Evolutionary conservation across 1,139 yeast species (phyloP), one percentile per base, ranked within the genome.

Genomic region (Taiozyma sp.): DNA sequence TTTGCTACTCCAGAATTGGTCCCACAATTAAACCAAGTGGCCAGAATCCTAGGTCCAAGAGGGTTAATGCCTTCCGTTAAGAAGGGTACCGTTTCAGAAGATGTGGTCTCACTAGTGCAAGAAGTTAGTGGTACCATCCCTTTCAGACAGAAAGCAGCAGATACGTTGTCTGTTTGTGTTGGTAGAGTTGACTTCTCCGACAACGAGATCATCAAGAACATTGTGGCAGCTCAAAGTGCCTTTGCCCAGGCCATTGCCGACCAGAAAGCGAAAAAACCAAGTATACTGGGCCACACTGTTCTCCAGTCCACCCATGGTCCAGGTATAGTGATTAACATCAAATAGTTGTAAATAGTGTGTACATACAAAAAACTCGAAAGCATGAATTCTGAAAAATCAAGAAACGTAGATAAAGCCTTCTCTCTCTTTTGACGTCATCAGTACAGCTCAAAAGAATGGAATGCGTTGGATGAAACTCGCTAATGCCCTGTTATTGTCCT

Each of bases 61-160:
- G 96, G 96, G 30, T 77, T 93, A 57, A 86, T 92, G 89, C 99
- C 99, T 47, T 78, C 80, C 47, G 81, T 80, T 19, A 92, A 91
- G 71, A 87, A 84, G 65, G 96, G 96, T 16, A 92, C 97, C 2
- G 95, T 93, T 19, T 76, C 89, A 1, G 81, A 79, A n/a, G 81
- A 89, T 59, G 70, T 89, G 40, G 73, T 70, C 32, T 67, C 69
- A 12, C 71, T 86, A 54, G 76, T 91, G 56, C 67, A 70, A 45
- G 71, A 74, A 27, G 81, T 83, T 49, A 72, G 81, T 46, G 95
- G 96, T 43, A 80, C 87, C 32, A 76, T 83, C 61, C 83, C 87
- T 65, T 75, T 91, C 76, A 83, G 88, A 76, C 86, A 95, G 68
- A 76, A 78, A 67, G 76, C 74, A 53, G 79, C 74, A 53, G 79